Conservation (phyloP, 2,329 filamentous ascomycete species). For the Aureobasidium sp. region DNA sequence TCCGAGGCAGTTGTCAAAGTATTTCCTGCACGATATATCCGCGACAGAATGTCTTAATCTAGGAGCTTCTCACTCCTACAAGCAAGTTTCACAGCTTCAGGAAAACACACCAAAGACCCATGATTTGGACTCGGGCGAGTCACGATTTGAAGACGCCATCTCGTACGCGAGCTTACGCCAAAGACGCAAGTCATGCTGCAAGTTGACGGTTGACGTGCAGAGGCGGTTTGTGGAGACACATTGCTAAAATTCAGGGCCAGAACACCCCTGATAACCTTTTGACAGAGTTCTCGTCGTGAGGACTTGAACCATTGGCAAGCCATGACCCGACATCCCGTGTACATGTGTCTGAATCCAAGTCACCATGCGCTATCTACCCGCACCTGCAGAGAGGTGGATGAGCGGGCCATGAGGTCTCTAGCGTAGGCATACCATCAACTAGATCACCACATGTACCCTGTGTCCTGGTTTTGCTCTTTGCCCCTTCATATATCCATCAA, state of each 20-base stretch:
- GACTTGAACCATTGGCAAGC: neutral
- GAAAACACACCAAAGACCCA: neutral
- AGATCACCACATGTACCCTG: neutral
- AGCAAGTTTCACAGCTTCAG: neutral
- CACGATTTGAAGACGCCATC: neutral
- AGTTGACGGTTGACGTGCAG: constrained; percentile 8
- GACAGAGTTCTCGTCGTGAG: neutral
- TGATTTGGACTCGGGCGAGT: neutral
- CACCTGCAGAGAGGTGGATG: neutral
- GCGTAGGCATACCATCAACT: neutral
- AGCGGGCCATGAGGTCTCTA: constrained; percentile 5
- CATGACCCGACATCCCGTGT: constrained; percentile 3
- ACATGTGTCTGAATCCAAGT: constrained; percentile 1
- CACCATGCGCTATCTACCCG: constrained; percentile 6
- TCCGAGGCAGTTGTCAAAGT: neutral
- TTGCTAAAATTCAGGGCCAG: neutral
- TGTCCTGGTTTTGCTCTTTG: neutral
- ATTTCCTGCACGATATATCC: neutral
- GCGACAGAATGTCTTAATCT: neutral
- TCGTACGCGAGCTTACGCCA: neutral
- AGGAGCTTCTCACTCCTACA: neutral
- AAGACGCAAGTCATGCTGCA: constrained; percentile 8
- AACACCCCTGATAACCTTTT: constrained; percentile 1
- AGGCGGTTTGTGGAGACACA: constrained; percentile 7
- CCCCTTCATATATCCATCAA: neutral